Evolutionary conservation across 2,329 filamentous ascomycete species (phyloP), one percentile per base, ranked within the genome.

Genomic region (Byssothecium circinans): DNA sequence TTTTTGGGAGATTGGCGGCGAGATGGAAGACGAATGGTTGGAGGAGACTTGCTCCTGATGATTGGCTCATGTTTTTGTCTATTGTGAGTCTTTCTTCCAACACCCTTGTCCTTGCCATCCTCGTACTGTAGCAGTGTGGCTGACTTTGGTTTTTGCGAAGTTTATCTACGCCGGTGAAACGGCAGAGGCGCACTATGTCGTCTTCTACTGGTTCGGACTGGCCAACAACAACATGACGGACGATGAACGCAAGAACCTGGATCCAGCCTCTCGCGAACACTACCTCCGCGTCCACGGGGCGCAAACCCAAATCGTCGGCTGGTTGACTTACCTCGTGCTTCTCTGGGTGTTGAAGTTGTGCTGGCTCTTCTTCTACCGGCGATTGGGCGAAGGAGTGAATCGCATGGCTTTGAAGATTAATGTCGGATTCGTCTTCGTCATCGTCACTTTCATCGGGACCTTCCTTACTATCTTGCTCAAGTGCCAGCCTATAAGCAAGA

Each of bases 361-460:
- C 43, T 75, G 83, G 73, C 73, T 79, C 5, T 69, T 78, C 34
- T 84, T 83, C 59, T 84, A 82, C 60, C 73, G 75, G 4, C 72
- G 81, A 39, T 67, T 85, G 43, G 41, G 47, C 8, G 30, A 44
- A 22, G 55, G 55, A 10, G 33, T 58, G 10, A 29, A 41, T 19
- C 38, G 50, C 7, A 51, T 58, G 19, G 41, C 53, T 11, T 17
- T 53, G 23, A 47, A 50, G 4, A 49, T 83, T 29, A 73, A 74
- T 33, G 59, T 81, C 36, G 80, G 80, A 7, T 82, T 81, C 49
- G 66, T 57, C 2, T 54, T 82, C 29, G 73, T 84, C 27, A 68
- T 68, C 1, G 54, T 54, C 2, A 82, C 78, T 3, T 84, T 78
- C 52, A 45, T 83, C 22, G 72, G 72, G 0, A 75, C 76, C 4